These are phyloP conservation scores for Leonotis leonurus DNA, from an alignment of 257 asterid species.

Conservation along the genomic window DNA sequence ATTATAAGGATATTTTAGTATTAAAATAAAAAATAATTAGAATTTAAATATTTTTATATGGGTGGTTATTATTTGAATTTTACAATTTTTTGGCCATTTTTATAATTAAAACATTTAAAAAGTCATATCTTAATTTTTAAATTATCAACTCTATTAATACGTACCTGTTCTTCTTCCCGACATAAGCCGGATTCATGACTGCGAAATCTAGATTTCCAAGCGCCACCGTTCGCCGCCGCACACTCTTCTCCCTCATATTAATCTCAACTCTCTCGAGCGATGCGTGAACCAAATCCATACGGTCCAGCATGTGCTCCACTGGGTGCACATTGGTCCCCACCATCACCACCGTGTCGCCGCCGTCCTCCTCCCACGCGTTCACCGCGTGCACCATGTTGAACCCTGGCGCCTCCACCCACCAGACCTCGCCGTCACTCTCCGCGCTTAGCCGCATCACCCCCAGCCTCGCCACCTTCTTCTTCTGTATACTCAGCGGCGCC, in stretches of 20 bases:
- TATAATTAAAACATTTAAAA: too few species aligned
- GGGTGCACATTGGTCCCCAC: slow-evolving; percentile 43
- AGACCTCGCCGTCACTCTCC: slow-evolving; percentile 35
- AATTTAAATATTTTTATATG: too few species aligned
- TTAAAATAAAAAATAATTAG: too few species aligned
- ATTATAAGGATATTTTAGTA: too few species aligned
- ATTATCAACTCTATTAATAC: too few species aligned
- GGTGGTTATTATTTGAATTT: too few species aligned
- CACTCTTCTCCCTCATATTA: slow-evolving; percentile 32
- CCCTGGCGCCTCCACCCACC: slow-evolving; percentile 55
- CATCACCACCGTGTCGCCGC: slow-evolving; percentile 43
- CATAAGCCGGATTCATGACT: slow-evolving; percentile 46
- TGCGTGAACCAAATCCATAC: slow-evolving; percentile 39
- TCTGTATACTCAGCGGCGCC: slow-evolving; percentile 28
- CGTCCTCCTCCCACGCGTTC: slow-evolving; percentile 67
- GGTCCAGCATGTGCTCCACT: slow-evolving; percentile 37
- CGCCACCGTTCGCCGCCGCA: slow-evolving; percentile 31
- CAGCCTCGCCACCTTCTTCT: slow-evolving; percentile 35
- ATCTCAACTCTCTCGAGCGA: slow-evolving; percentile 40
- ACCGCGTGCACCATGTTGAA: slow-evolving; percentile 42
- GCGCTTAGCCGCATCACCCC: slow-evolving; percentile 55
- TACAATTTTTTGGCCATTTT: too few species aligned
- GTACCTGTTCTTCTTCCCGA: slow-evolving; percentile 44
- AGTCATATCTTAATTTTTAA: too few species aligned
- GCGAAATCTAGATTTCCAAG: slow-evolving; percentile 38